Evolutionary conservation across 176 grass and related monocot species (phyloP).

Genomic region (Phoenix roebelenii): DNA sequence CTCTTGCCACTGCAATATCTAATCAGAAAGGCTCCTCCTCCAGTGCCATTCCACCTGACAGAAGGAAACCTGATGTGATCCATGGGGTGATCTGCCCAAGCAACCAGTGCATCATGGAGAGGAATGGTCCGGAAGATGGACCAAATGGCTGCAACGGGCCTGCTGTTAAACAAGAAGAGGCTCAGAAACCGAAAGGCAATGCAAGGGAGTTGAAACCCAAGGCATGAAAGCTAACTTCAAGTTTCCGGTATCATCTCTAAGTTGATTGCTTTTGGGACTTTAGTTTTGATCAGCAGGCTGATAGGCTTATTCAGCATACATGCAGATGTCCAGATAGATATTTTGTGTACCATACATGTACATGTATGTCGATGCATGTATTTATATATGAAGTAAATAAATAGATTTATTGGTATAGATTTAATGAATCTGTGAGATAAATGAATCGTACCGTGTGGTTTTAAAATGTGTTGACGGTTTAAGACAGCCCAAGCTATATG

Average conservation of each 20-base stretch:
- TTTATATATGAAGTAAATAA: no score
- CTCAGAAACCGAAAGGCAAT: neutral
- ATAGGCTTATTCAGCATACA: no score
- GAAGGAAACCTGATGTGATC: conserved; percentile 2
- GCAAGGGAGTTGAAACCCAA: neutral
- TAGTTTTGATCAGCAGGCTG: no score
- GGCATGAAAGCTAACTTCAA: neutral
- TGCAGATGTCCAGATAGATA: no score
- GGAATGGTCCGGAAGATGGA: neutral
- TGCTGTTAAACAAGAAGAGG: neutral
- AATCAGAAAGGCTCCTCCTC: conserved; percentile 16
- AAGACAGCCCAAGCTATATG: no score
- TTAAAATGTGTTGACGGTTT: no score
- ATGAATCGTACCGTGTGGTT: no score
- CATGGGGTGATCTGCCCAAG: neutral
- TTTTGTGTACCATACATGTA: no score
- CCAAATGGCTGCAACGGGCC: neutral
- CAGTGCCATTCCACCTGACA: neutral
- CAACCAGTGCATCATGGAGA: neutral
- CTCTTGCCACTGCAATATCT: conserved; percentile 21
- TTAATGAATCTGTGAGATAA: no score
- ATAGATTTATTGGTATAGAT: no score
- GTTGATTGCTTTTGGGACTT: no score
- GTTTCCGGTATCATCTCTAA: neutral
- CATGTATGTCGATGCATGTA: no score